Base-by-base conservation (phyloP, 2,329 filamentous ascomycete genomes). In the Hortaea sp. region DNA sequence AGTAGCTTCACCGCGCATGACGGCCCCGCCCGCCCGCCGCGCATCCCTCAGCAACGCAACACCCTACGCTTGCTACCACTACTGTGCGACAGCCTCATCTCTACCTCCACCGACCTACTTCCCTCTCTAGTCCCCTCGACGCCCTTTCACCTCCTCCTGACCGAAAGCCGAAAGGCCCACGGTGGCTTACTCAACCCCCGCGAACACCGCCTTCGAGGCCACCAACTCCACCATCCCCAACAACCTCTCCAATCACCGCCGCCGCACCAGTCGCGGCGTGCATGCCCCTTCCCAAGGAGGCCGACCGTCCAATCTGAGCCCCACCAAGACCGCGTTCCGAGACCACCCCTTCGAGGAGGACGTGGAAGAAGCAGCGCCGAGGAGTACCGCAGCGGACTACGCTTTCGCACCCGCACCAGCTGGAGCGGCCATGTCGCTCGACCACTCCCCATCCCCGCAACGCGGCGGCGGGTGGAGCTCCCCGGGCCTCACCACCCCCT, bases 381-480 rank as follows among this genome's bases (percentile, higher is more conserved):
- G 48, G 50, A 39, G 27, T 40, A 35, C 44, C 35, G 6, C 41
- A 30, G 28, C 35, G 28, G 13, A 28, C 20, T 20, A 20, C 20
- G 20, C 20, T 20, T 20, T 20, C 20, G 20, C 20, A 20, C 20
- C 20, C 20, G 20, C 20, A 20, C 20, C 20, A 20, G 20, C 20
- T 20, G 32, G 42, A 27, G 29, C 46, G 5, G 53, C 53, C 49
- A 95, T 95, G 89, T 85, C 85, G 56, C 71, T 90, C 52, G 92
- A 88, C 56, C 81, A 88, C 68, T 94, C 87, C 62, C 87, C 89
- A 43, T 95, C 88, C 46, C 90, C 89, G 51, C 77, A 81, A 52
- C 84, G 81, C 51, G 84, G 85, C 59, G 88, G 87, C 62, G 88
- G 88, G 57, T 95, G 90, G 89, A 68, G 88, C 85, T 46, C 86